Conservation (phyloP, 2,329 filamentous ascomycete genomes). For the Colletotrichum paranaense region DNA sequence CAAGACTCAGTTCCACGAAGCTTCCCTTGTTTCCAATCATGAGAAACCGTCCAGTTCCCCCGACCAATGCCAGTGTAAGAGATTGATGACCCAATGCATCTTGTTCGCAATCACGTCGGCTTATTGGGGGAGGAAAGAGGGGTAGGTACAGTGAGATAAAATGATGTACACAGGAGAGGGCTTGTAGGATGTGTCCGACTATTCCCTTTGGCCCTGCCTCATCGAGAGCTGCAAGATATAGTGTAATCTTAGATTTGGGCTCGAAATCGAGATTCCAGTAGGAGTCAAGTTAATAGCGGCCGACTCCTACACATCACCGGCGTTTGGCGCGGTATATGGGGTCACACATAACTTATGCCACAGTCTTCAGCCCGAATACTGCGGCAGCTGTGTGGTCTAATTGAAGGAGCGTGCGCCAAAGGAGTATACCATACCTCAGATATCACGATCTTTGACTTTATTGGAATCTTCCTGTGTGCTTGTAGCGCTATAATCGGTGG, state of each 20-base stretch:
- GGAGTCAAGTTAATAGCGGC: neutral
- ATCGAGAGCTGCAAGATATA: neutral
- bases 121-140: neutral
- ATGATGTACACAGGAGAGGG: neutral
- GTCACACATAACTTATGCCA: neutral
- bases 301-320: neutral
- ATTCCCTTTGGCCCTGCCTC: neutral
- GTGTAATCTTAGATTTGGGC: neutral
- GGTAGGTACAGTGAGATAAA: neutral
- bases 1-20: neutral
- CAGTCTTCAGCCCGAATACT: neutral
- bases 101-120: neutral
- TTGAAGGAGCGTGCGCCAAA: neutral
- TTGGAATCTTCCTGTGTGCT: neutral
- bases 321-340: neutral
- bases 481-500: neutral
- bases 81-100: slow-evolving; percentile 2
- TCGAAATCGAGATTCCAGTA: neutral
- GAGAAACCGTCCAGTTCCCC: too few species aligned
- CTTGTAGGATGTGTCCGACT: neutral
- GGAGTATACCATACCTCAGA: neutral
- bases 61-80: neutral
- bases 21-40: neutral
- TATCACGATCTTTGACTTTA: neutral
- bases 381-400: neutral